These are phyloP conservation scores for Forsythia viridissima DNA, from an alignment of 257 asterid species.

Conservation along the genomic window DNA sequence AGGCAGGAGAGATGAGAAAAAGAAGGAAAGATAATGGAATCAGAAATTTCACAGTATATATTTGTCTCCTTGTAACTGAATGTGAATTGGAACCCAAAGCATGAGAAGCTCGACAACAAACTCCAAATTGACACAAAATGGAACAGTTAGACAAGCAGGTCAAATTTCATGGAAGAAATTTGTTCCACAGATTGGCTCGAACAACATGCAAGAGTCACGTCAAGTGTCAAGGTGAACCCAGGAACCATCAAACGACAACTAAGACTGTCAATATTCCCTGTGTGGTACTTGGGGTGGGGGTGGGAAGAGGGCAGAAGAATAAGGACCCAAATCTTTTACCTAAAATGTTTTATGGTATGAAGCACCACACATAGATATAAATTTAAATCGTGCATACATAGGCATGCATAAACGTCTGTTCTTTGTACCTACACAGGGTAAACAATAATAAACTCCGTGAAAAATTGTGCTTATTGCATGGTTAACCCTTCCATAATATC, in stretches of 20 bases:
- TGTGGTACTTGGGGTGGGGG: background rate
- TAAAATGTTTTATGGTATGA: background rate
- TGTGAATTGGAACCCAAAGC: background rate
- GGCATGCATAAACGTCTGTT: background rate
- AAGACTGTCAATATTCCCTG: background rate
- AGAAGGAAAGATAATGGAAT: background rate
- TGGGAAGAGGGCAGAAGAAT: background rate
- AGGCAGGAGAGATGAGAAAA: background rate
- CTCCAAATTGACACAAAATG: background rate
- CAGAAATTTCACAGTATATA: too few species aligned
- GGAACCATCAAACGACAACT: background rate
- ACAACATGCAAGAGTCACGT: background rate
- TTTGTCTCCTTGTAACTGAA: background rate
- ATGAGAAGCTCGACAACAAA: background rate
- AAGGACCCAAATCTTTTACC: background rate
- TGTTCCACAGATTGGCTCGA: background rate
- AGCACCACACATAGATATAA: background rate
- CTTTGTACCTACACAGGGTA: too few species aligned
- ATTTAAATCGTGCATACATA: background rate
- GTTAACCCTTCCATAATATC: background rate
- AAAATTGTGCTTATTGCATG: too few species aligned
- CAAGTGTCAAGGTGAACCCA: background rate
- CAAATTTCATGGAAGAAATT: background rate
- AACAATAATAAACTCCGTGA: too few species aligned
- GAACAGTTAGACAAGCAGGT: background rate